Percentiles rank a stretch among this genome's conserved stretches.
phyloP scores from a whole-genome alignment of 2,329 filamentous ascomycete genomes.

The Gnomoniopsis sp. region DNA sequence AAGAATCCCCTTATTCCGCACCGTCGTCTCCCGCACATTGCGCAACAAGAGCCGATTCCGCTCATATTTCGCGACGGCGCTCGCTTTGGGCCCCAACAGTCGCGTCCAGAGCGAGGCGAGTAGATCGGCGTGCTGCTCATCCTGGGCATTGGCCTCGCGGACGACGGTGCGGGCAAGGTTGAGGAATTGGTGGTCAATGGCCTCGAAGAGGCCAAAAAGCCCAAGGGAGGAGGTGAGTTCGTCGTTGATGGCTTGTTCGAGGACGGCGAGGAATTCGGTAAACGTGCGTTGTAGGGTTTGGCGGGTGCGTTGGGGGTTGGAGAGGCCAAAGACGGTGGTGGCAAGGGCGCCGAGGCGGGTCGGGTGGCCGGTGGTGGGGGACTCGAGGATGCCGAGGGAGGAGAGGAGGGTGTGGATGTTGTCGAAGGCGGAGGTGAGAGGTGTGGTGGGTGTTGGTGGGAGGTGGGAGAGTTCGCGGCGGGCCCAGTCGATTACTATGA shows the following conservation, averaged over 20 bases:
- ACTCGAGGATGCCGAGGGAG: slow-evolving; percentile 57
- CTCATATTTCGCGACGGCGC: slow-evolving; percentile 82
- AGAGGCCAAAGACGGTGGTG: slow-evolving; percentile 74
- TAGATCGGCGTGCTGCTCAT: slow-evolving; percentile 75
- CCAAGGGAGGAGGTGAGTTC: slow-evolving; percentile 78
- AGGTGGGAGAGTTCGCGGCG: slow-evolving; percentile 76
- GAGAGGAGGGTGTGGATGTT: slow-evolving; percentile 79
- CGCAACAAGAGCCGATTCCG: slow-evolving; percentile 79
- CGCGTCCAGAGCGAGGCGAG: slow-evolving; percentile 83
- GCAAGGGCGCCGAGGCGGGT: slow-evolving; percentile 68
- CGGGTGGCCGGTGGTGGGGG: slow-evolving; percentile 48
- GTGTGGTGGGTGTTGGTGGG: slow-evolving; percentile 50
- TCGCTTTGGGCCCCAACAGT: slow-evolving; percentile 73
- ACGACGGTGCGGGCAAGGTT: slow-evolving; percentile 83
- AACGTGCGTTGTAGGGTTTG: slow-evolving; percentile 82
- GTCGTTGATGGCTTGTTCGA: slow-evolving; percentile 84
- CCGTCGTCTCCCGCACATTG: slow-evolving; percentile 76
- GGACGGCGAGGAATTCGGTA: slow-evolving; percentile 77
- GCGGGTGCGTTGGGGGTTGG: slow-evolving; percentile 75
- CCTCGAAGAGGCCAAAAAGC: slow-evolving; percentile 86
- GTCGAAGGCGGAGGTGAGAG: slow-evolving; percentile 70
- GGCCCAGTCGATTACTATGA: slow-evolving; percentile 96
- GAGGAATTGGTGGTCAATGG: slow-evolving; percentile 85
- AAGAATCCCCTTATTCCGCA: slow-evolving; percentile 82
- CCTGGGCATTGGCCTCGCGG: slow-evolving; percentile 77